A percentile compares a stretch with the other conserved stretches of the same genome.
Evolutionary conservation across 148 eudicot genomes (phyloP).

Genomic region (Tetragonia tetragonoides): DNA sequence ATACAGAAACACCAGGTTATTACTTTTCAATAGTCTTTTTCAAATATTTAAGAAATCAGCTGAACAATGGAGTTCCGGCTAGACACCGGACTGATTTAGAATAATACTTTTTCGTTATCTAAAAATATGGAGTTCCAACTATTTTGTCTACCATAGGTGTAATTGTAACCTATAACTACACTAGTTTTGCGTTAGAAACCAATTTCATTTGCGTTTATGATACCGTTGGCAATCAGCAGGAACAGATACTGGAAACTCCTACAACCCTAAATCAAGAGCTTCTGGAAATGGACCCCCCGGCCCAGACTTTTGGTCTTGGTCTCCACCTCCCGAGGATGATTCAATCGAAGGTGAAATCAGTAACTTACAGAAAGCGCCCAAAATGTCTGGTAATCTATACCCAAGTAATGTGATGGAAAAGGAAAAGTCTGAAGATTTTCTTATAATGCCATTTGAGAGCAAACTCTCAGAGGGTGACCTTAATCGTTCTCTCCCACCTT

Average conservation of each 20-base stretch:
- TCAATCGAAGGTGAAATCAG: slow-evolving; percentile 18
- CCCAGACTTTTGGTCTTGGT: slow-evolving; percentile 90
- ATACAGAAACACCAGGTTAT: too few species aligned
- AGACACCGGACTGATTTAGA: not conserved
- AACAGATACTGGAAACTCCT: slow-evolving; percentile 22
- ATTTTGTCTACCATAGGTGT: not conserved
- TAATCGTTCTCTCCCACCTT: slow-evolving; percentile 59
- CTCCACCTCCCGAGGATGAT: slow-evolving; percentile 54
- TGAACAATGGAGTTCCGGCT: not conserved
- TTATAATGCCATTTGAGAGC: slow-evolving; percentile 69
- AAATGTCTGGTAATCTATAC: slow-evolving; percentile 30
- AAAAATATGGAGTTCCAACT: too few species aligned
- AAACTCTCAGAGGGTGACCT: slow-evolving; percentile 35
- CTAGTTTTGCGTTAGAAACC: not conserved
- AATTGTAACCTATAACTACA: not conserved
- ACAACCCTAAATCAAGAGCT: slow-evolving; percentile 27
- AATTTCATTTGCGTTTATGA: not conserved
- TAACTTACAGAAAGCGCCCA: slow-evolving; percentile 27
- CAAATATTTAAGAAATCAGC: not conserved
- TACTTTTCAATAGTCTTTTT: too few species aligned
- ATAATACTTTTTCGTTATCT: too few species aligned
- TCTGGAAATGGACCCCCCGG: slow-evolving; percentile 57
- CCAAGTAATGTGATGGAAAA: slow-evolving; percentile 51
- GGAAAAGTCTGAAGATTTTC: slow-evolving; percentile 43
- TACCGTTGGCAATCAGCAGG: slow-evolving; percentile 21